Percentiles rank a stretch among this genome's conserved stretches.
Evolutionary conservation across 257 asterid genomes (phyloP).

Genomic region (Scutellaria galericulata): DNA sequence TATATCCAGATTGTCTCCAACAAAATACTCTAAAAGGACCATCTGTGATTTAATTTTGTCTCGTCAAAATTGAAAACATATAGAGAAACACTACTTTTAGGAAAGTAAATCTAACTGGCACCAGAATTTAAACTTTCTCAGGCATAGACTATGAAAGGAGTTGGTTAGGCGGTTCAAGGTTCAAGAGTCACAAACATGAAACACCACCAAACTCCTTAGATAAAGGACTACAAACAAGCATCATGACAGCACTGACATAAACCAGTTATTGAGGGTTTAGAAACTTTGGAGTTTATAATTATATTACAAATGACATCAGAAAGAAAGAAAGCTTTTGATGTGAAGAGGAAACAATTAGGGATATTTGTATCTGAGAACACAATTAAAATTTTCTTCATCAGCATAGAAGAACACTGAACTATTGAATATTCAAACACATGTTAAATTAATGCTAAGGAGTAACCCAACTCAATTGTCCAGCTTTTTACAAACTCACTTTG

Average conservation of each 20-base stretch:
- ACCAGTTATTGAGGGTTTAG: background rate
- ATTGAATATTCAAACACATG: slow-evolving; percentile 9
- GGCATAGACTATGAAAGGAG: slow-evolving; percentile 19
- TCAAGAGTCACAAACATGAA: slow-evolving; percentile 26
- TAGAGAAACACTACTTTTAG: slow-evolving; percentile 35
- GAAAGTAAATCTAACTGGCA: slow-evolving; percentile 28
- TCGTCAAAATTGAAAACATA: slow-evolving; percentile 52
- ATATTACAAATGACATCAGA: background rate
- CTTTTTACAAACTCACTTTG: background rate
- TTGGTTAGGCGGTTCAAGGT: slow-evolving; percentile 5
- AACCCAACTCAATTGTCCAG: background rate
- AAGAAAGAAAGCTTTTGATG: slow-evolving; percentile 10
- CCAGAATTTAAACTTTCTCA: slow-evolving; percentile 23
- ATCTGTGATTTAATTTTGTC: slow-evolving; percentile 65
- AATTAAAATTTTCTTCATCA: background rate
- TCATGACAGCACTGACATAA: background rate
- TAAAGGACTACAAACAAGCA: slow-evolving; percentile 14
- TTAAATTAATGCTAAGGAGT: slow-evolving; percentile 1
- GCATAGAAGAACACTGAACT: background rate
- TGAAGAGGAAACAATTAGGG: slow-evolving; percentile 1
- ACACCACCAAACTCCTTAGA: slow-evolving; percentile 14
- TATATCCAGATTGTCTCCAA: slow-evolving; percentile 69
- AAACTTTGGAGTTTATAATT: background rate
- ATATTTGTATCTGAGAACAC: slow-evolving; percentile 1
- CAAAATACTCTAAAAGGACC: slow-evolving; percentile 62